phyloP scores from a whole-genome alignment of 495 filamentous ascomycete species.

The Glarea lozoyensis region DNA sequence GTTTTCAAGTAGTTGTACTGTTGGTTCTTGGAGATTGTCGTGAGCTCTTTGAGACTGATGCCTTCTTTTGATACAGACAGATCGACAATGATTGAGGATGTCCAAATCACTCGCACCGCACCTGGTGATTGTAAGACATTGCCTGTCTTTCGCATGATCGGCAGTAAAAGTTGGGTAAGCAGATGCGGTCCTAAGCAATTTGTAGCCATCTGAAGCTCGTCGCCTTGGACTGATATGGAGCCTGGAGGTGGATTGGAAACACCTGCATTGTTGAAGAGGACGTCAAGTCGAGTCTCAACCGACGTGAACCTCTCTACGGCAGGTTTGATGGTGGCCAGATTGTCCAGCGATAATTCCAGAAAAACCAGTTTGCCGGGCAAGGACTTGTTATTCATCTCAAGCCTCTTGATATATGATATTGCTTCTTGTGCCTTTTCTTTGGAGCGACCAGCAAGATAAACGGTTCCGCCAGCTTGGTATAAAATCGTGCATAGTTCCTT shows the following conservation, averaged over 20 bases:
- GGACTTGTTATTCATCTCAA: not conserved
- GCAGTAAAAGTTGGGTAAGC: constrained; percentile 35
- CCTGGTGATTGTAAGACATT: constrained; percentile 1
- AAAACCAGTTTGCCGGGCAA: constrained; percentile 30
- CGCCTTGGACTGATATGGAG: constrained; percentile 24
- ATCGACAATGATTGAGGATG: not conserved
- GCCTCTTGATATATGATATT: not conserved
- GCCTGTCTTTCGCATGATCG: constrained; percentile 27
- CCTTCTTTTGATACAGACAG: not conserved
- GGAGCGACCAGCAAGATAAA: not conserved
- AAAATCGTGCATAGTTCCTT: constrained; percentile 52
- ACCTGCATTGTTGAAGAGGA: constrained; percentile 50
- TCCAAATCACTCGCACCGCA: constrained; percentile 34
- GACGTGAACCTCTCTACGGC: constrained; percentile 32
- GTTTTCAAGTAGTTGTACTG: constrained; percentile 22
- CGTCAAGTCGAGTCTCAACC: constrained; percentile 34
- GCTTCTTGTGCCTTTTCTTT: not conserved
- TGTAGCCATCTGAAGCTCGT: constrained; percentile 22
- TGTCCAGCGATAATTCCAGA: constrained; percentile 36
- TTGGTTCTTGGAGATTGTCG: not conserved
- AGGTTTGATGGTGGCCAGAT: constrained; percentile 39
- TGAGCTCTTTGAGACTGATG: constrained; percentile 11
- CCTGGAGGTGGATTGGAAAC: constrained; percentile 16
- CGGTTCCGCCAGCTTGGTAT: constrained; percentile 28
- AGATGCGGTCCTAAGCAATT: constrained; percentile 32